Percentiles rank a stretch among this genome's conserved stretches.
Conservation (phyloP, 441 rosid genomes). For the Hura crepitans region DNA sequence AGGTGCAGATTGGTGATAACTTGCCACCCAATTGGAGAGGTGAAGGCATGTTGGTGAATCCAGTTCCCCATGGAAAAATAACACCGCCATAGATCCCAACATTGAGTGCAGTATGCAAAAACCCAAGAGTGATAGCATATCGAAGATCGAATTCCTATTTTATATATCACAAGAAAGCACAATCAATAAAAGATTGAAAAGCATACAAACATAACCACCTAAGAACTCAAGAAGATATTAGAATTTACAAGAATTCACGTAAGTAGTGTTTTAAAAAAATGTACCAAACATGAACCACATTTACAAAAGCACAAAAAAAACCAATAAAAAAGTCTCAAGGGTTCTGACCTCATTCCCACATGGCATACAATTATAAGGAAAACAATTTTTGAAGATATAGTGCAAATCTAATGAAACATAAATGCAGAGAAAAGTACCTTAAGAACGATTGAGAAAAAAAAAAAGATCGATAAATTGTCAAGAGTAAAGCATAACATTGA, state of each 20-base stretch:
- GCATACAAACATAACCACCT: not conserved
- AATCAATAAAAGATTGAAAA: not conserved
- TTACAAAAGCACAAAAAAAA: not conserved
- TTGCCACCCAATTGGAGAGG: constrained; percentile 83
- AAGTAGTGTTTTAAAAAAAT: not conserved
- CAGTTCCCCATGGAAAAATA: constrained; percentile 71
- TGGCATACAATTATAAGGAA: not conserved
- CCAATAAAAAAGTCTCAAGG: not conserved
- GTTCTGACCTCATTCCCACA: not conserved
- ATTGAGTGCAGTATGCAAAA: constrained; percentile 64
- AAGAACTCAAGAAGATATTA: not conserved
- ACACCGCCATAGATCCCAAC: constrained; percentile 71
- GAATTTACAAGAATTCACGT: not conserved
- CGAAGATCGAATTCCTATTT: constrained; percentile 78
- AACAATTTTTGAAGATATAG: not conserved
- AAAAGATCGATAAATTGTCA: not conserved
- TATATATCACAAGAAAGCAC: constrained; percentile 10
- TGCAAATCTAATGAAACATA: not conserved
- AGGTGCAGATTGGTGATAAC: constrained; percentile 63
- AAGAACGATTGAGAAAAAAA: not conserved
- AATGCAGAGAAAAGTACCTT: not conserved
- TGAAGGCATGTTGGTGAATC: constrained; percentile 44
- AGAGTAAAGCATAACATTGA: constrained; percentile 17
- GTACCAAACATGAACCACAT: not conserved
- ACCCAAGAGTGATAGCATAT: constrained; percentile 73